Conservation (phyloP, 2,329 filamentous ascomycete species). For the Xylariaceae sp. region DNA sequence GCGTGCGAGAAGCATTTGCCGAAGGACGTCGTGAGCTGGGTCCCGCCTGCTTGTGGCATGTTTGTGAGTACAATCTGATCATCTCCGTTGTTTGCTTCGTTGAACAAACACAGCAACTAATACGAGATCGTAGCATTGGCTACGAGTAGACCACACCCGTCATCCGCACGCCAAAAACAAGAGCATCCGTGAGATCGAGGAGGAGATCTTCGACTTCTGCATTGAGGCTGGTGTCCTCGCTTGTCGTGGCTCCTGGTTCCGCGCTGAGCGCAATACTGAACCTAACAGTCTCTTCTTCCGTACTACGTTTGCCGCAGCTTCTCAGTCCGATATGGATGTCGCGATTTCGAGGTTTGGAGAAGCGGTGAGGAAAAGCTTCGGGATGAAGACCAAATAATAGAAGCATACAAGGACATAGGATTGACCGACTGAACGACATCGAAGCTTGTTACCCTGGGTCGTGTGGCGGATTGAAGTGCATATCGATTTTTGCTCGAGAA, state of each 20-base stretch:
- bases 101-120: neutral
- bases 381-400: slow-evolving; percentile 15
- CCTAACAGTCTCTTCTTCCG: slow-evolving; percentile 76
- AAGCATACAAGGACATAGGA: too few relatives aligned
- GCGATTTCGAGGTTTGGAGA: slow-evolving; percentile 73
- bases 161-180: slow-evolving; percentile 58
- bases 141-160: slow-evolving; percentile 61
- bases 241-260: slow-evolving; percentile 87
- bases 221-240: slow-evolving; percentile 76
- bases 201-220: slow-evolving; percentile 76
- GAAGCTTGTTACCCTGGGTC: too few relatives aligned
- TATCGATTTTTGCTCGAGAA: too few relatives aligned
- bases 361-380: slow-evolving; percentile 61
- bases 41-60: slow-evolving; percentile 82
- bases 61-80: slow-evolving; percentile 60
- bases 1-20: slow-evolving; percentile 80
- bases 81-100: neutral
- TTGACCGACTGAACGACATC: neutral
- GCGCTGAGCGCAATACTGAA: slow-evolving; percentile 60
- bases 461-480: too few relatives aligned
- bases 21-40: slow-evolving; percentile 71
- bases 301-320: slow-evolving; percentile 82
- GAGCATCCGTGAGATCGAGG: slow-evolving; percentile 66
- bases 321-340: slow-evolving; percentile 63
- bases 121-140: slow-evolving; percentile 56